Conservation (phyloP, 192 early-diverging fungal species). For the Coemansia sp. region DNA sequence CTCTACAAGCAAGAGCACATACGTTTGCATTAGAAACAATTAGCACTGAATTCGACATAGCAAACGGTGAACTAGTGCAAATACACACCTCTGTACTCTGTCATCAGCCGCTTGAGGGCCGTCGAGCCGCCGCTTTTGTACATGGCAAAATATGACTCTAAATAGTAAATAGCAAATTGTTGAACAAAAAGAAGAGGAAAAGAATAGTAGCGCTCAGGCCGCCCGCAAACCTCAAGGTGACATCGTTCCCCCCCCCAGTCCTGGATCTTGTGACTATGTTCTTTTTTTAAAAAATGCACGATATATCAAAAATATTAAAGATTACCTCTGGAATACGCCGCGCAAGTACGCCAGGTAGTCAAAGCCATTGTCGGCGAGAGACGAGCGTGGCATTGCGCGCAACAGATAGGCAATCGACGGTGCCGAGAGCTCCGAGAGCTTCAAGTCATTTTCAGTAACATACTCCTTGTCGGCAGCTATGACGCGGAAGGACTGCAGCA, state of each 20-base stretch:
- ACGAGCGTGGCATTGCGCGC: constrained; percentile 65
- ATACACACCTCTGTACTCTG: constrained; percentile 79
- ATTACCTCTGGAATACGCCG: constrained; percentile 37
- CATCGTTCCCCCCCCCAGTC: background rate
- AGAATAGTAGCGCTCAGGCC: background rate
- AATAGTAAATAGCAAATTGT: constrained; percentile 16
- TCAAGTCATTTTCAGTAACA: constrained; percentile 83
- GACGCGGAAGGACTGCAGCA: constrained; percentile 81
- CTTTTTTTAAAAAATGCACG: background rate
- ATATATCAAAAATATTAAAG: background rate
- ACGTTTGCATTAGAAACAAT: background rate
- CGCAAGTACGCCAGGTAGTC: constrained; percentile 76
- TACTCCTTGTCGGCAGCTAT: constrained; percentile 85
- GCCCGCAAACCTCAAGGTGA: background rate
- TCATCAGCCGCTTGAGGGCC: constrained; percentile 88
- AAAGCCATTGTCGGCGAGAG: constrained; percentile 61
- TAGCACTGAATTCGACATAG: background rate
- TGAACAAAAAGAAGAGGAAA: background rate
- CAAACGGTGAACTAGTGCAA: background rate
- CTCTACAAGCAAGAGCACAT: constrained; percentile 54
- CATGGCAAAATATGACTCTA: constrained; percentile 30
- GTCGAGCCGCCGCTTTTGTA: constrained; percentile 65
- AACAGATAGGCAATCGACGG: constrained; percentile 76
- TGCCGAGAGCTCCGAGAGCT: constrained; percentile 72
- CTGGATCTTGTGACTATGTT: background rate